Evolutionary conservation across 179 eudicot species (phyloP).

Genomic region (Spergularia azorica): DNA sequence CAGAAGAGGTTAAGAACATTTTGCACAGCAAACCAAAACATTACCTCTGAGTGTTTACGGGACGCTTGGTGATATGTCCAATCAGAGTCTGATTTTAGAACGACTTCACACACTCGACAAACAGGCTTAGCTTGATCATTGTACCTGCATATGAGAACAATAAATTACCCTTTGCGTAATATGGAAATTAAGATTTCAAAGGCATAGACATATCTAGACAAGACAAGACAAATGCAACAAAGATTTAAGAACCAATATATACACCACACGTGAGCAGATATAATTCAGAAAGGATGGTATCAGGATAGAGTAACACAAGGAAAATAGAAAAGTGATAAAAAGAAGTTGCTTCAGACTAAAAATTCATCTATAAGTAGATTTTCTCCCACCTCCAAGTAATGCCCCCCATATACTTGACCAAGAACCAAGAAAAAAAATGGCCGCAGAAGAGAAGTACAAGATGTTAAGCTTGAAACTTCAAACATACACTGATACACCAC

Average conservation of each 20-base stretch:
- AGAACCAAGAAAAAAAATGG: background rate
- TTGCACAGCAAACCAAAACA: background rate
- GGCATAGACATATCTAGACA: background rate
- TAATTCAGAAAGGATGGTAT: background rate
- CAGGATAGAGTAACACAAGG: background rate
- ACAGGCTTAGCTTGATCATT: slow-evolving; percentile 84
- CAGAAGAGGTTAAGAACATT: background rate
- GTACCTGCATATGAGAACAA: slow-evolving; percentile 51
- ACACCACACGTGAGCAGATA: background rate
- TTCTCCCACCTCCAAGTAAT: background rate
- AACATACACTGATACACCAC: background rate
- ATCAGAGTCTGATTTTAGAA: slow-evolving; percentile 71
- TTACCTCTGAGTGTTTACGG: slow-evolving; percentile 90
- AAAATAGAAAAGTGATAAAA: background rate
- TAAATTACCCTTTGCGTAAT: background rate
- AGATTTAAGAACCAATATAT: background rate
- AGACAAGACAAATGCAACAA: background rate
- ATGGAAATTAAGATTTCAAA: background rate
- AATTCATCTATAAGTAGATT: background rate
- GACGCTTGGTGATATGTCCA: slow-evolving; percentile 91
- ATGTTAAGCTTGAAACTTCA: background rate
- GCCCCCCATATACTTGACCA: background rate
- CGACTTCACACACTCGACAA: slow-evolving; percentile 79
- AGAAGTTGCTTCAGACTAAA: background rate
- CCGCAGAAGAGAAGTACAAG: background rate